Evolutionary conservation across 768 basidiomycete genomes (phyloP).

Genomic region (Tephrocybe sp.): DNA sequence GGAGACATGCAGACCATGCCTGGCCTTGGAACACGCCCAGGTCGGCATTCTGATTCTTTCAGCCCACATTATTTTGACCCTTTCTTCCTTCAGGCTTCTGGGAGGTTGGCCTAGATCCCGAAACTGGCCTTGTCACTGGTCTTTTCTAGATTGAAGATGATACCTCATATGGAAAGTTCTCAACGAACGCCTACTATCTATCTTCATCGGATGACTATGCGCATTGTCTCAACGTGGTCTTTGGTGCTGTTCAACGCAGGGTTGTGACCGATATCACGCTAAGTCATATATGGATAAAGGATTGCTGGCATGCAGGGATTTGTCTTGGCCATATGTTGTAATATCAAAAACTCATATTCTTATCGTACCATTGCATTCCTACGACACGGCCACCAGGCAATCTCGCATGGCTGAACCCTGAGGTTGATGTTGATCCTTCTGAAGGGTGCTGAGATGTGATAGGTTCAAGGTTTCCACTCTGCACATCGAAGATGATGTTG

Average conservation of each 20-base stretch:
- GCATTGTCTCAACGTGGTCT: constrained; percentile 12
- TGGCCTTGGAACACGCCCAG: constrained; percentile 89
- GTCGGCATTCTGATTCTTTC: constrained; percentile 32
- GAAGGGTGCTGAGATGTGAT: background rate
- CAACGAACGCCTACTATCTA: constrained; percentile 20
- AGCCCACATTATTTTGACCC: constrained; percentile 7
- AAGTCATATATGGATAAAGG: background rate
- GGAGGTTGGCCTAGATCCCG: constrained; percentile 82
- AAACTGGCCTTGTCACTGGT: constrained; percentile 81
- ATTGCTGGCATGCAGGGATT: constrained; percentile 1
- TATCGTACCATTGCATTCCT: constrained; percentile 1
- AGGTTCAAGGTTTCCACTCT: constrained; percentile 10
- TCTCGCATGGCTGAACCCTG: constrained; percentile 11
- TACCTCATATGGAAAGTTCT: constrained; percentile 16
- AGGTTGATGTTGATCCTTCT: background rate
- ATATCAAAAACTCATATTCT: background rate
- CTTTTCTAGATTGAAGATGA: constrained; percentile 58
- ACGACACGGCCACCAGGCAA: constrained; percentile 21
- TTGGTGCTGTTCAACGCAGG: constrained; percentile 18
- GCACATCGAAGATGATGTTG: constrained; percentile 8
- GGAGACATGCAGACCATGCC: constrained; percentile 99
- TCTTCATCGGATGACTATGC: constrained; percentile 15
- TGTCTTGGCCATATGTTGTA: background rate
- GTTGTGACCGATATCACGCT: constrained; percentile 9
- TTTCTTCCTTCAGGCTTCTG: constrained; percentile 67